Conservation (phyloP, 2,329 filamentous ascomycete species). For the Ploettnerulaceae sp. region DNA sequence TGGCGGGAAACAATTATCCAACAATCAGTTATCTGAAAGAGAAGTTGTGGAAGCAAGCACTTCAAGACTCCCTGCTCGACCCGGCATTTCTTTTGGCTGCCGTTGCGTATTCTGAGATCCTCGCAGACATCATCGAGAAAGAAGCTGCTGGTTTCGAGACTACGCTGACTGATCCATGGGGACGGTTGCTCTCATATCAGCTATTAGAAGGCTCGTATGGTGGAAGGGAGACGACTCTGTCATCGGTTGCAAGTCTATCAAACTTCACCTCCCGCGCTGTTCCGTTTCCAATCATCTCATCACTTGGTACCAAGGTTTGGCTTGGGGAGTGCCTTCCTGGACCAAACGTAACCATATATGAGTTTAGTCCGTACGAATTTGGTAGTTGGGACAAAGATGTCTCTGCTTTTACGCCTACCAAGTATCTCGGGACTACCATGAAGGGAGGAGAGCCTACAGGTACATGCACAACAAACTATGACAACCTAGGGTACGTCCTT, state of each 20-base stretch:
- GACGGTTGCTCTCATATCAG: conserved; percentile 24
- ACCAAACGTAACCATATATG: conserved; percentile 55
- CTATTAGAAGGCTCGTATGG: conserved; percentile 18
- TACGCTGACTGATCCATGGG: conserved; percentile 25
- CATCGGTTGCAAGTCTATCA: conserved; percentile 28
- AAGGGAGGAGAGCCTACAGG: conserved; percentile 40
- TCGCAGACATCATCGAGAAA: conserved; percentile 23
- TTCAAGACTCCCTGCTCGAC: conserved; percentile 36
- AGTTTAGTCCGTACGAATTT: conserved; percentile 63
- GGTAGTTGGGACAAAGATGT: conserved; percentile 58
- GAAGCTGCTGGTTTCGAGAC: conserved; percentile 31
- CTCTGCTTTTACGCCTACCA: conserved; percentile 53
- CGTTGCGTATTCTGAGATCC: conserved; percentile 22
- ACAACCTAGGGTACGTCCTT: conserved; percentile 44
- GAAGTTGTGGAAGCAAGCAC: conserved; percentile 38
- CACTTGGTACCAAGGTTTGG: conserved; percentile 35
- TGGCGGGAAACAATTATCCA: conserved; percentile 43
- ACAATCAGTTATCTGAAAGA: conserved; percentile 39
- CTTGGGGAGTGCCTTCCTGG: conserved; percentile 36
- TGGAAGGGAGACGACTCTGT: conserved; percentile 22
- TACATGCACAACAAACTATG: conserved; percentile 43
- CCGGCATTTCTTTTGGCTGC: conserved; percentile 35
- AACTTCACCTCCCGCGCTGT: conserved; percentile 39
- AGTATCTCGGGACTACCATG: conserved; percentile 57
- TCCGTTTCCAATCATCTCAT: conserved; percentile 43